These are phyloP conservation scores for Blastobotrys attinorum DNA, from an alignment of 805 yeast species.

Conservation along the genomic window DNA sequence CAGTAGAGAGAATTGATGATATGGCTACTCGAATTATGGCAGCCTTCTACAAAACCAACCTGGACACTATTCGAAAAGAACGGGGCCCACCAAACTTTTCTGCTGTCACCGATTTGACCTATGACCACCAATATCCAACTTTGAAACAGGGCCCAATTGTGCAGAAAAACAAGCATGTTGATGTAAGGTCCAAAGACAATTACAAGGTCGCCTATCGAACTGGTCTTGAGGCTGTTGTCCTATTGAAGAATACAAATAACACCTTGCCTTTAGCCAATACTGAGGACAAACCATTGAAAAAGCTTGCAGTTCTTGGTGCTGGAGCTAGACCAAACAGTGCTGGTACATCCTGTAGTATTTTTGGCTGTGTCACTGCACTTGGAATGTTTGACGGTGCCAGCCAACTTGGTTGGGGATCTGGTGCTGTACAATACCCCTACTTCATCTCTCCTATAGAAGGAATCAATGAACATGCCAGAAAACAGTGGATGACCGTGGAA, in stretches of 20 bases:
- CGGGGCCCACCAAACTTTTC: slow-evolving; percentile 44
- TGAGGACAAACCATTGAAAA: slow-evolving; percentile 39
- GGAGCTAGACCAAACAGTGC: slow-evolving; percentile 44
- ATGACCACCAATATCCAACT: slow-evolving; percentile 21
- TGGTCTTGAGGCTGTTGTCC: slow-evolving; percentile 50
- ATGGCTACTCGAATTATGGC: slow-evolving; percentile 56
- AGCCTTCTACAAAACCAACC: slow-evolving; percentile 42
- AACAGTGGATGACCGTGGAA: slow-evolving; percentile 39
- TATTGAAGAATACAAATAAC: slow-evolving; percentile 45
- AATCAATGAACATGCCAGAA: slow-evolving; percentile 39
- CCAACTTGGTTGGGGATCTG: slow-evolving; percentile 1
- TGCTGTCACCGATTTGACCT: slow-evolving; percentile 45
- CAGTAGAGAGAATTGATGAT: slow-evolving; percentile 47
- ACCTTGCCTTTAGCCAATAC: slow-evolving; percentile 43
- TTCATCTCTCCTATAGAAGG: slow-evolving; percentile 34
- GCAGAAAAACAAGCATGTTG: slow-evolving; percentile 48
- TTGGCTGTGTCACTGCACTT: slow-evolving; percentile 37
- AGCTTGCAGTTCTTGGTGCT: slow-evolving; percentile 41
- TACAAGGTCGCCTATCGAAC: slow-evolving; percentile 43
- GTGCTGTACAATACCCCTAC: neutral
- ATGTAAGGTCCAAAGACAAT: slow-evolving; percentile 39
- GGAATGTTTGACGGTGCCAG: slow-evolving; percentile 35
- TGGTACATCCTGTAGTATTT: slow-evolving; percentile 49
- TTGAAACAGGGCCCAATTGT: slow-evolving; percentile 37
- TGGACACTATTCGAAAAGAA: slow-evolving; percentile 20